Evolutionary conservation across 352 stramenopile species (phyloP).

Genomic region (Phytophthora europaea): DNA sequence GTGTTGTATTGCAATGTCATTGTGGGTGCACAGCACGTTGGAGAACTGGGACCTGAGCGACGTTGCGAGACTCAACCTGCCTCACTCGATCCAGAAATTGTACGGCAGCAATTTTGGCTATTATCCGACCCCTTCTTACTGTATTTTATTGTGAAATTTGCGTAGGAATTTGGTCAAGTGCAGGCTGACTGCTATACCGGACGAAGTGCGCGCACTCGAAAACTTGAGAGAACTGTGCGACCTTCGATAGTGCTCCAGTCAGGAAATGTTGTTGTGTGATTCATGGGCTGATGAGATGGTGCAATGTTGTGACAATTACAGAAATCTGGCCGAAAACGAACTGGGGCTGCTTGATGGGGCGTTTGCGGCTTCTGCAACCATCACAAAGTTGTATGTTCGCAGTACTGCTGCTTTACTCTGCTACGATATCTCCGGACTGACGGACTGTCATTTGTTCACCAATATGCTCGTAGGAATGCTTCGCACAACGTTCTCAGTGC

Average conservation of each 20-base stretch:
- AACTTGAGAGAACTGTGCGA: constrained; percentile 59
- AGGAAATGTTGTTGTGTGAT: not conserved
- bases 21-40: constrained; percentile 45
- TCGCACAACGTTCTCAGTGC: constrained; percentile 54
- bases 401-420: too few species aligned
- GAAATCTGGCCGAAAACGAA: constrained; percentile 61
- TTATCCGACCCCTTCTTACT: not conserved
- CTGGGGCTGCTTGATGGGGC: constrained; percentile 42
- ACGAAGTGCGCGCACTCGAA: constrained; percentile 53
- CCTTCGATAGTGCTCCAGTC: not conserved
- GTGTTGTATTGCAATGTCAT: not conserved
- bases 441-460: not conserved
- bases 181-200: constrained; percentile 51
- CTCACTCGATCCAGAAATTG: constrained; percentile 61
- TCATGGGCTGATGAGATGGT: not conserved
- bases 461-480: constrained; percentile 47
- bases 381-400: constrained; percentile 55
- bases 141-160: not conserved
- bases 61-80: constrained; percentile 52
- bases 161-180: constrained; percentile 58
- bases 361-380: constrained; percentile 39
- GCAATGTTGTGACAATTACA: constrained; percentile 12
- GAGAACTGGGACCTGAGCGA: constrained; percentile 72
- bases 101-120: constrained; percentile 24
- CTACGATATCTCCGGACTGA: not conserved